A percentile compares a stretch with the other conserved stretches of the same genome.
Evolutionary conservation across 768 basidiomycete species (phyloP).

Genomic region (Rhodocollybia butyracea): DNA sequence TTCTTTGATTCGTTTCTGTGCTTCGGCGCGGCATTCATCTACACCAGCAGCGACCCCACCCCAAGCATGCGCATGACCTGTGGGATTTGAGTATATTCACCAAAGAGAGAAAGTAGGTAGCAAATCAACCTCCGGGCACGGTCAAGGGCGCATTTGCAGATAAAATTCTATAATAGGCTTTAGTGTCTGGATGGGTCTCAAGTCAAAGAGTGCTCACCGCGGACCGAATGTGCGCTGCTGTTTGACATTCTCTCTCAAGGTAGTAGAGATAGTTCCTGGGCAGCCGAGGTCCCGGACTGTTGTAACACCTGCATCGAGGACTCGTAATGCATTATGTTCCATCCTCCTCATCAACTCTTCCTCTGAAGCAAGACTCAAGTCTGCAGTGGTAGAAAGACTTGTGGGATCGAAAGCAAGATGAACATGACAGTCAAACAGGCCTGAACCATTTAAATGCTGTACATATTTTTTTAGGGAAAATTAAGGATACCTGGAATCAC

Average conservation of each 20-base stretch:
- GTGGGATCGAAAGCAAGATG: conserved; percentile 2
- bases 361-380: not conserved
- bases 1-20: not conserved
- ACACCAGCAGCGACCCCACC: conserved; percentile 4
- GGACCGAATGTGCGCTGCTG: not conserved
- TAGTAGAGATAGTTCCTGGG: not conserved
- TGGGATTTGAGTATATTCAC: not conserved
- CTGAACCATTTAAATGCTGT: no score
- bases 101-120: not conserved
- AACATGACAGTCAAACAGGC: conserved; percentile 6
- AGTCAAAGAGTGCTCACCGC: not conserved
- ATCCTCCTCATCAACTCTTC: not conserved
- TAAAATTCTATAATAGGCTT: not conserved
- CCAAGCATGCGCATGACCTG: conserved; percentile 7
- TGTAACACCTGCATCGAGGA: conserved; percentile 4
- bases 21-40: conserved; percentile 3
- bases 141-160: conserved; percentile 2
- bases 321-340: not conserved
- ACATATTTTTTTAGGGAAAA: no score
- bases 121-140: not conserved
- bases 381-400: not conserved
- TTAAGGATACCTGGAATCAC: no score
- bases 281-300: conserved; percentile 4
- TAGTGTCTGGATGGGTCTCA: not conserved
- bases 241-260: not conserved